Conservation (phyloP, 1,284 basidiomycete genomes). For the Ganoderma lingzhi region DNA sequence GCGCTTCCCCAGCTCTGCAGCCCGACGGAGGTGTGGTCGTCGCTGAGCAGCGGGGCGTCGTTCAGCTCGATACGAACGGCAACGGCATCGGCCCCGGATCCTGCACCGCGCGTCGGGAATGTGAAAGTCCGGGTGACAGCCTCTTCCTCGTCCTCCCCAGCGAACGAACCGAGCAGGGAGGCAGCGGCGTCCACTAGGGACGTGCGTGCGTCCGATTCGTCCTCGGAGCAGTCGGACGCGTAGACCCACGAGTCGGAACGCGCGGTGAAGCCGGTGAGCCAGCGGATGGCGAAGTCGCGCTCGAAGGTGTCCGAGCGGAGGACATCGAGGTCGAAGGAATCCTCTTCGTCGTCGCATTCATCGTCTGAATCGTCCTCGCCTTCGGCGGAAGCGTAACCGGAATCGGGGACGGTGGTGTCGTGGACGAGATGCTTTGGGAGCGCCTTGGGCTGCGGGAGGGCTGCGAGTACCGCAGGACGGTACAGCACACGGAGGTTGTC, state of each 20-base stretch:
- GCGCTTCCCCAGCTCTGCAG: slow-evolving; percentile 90
- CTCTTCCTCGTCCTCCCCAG: slow-evolving; percentile 47
- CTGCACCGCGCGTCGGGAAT: slow-evolving; percentile 46
- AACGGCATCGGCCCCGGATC: slow-evolving; percentile 13
- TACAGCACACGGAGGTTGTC: slow-evolving; percentile 54
- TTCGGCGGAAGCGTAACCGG: slow-evolving; percentile 71
- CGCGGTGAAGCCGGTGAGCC: slow-evolving; percentile 69
- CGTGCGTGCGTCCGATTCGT: slow-evolving; percentile 45
- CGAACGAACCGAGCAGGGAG: slow-evolving; percentile 65
- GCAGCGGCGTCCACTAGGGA: slow-evolving; percentile 61
- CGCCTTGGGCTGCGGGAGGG: slow-evolving; percentile 19
- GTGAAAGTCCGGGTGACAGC: slow-evolving; percentile 61
- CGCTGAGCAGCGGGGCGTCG: slow-evolving; percentile 74
- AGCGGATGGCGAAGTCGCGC: slow-evolving; percentile 60
- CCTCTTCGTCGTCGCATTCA: slow-evolving; percentile 40
- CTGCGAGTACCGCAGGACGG: slow-evolving; percentile 39
- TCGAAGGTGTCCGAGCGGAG: slow-evolving; percentile 60
- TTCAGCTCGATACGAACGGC: slow-evolving; percentile 69
- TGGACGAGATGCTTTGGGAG: slow-evolving; percentile 44
- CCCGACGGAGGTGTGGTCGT: slow-evolving; percentile 85
- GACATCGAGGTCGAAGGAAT: slow-evolving; percentile 47
- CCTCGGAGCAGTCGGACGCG: slow-evolving; percentile 38
- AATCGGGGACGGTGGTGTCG: slow-evolving; percentile 57
- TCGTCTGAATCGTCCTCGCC: slow-evolving; percentile 53
- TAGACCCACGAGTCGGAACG: slow-evolving; percentile 62